Evolutionary conservation across 768 basidiomycete genomes (phyloP).

Genomic region (Obba rivulosa): DNA sequence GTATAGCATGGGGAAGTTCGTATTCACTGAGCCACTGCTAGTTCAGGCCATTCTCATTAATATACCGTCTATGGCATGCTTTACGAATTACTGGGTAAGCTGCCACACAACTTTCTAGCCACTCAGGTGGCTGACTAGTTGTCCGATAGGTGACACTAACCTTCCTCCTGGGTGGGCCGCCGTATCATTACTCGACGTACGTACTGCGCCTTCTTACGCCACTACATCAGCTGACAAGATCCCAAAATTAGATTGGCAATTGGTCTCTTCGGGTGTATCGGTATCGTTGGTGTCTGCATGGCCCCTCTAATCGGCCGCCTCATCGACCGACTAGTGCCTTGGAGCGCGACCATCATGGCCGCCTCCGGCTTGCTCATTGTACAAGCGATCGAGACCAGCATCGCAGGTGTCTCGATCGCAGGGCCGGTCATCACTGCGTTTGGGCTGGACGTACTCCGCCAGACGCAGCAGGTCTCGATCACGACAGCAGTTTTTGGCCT

Average conservation of each 20-base stretch:
- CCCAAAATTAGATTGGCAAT: constrained; percentile 33
- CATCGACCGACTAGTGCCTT: constrained; percentile 69
- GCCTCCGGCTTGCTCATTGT: constrained; percentile 42
- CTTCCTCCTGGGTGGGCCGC: constrained; percentile 72
- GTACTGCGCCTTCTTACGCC: constrained; percentile 13
- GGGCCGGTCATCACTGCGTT: constrained; percentile 68
- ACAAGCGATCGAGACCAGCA: constrained; percentile 61
- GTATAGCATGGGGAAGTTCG: constrained; percentile 71
- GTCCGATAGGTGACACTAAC: constrained; percentile 46
- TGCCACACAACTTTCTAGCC: too few relatives aligned
- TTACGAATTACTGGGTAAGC: constrained; percentile 35
- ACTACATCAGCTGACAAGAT: neutral
- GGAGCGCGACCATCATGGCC: constrained; percentile 66
- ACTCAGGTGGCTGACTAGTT: too few relatives aligned
- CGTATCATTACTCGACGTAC: constrained; percentile 72
- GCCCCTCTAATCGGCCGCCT: constrained; percentile 66
- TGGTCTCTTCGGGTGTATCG: constrained; percentile 45
- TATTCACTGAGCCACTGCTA: constrained; percentile 72
- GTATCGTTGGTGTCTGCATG: constrained; percentile 56
- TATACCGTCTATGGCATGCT: constrained; percentile 54
- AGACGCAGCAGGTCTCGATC: constrained; percentile 66
- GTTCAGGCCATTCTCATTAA: constrained; percentile 64
- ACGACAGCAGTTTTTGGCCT: constrained; percentile 44
- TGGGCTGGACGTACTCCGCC: constrained; percentile 70
- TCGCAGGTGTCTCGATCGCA: constrained; percentile 62